Percentiles rank a stretch among this genome's conserved stretches.
These are phyloP conservation scores for Sporothrix luriei DNA, from an alignment of 2,329 filamentous ascomycete species.

Conservation along the genomic window DNA sequence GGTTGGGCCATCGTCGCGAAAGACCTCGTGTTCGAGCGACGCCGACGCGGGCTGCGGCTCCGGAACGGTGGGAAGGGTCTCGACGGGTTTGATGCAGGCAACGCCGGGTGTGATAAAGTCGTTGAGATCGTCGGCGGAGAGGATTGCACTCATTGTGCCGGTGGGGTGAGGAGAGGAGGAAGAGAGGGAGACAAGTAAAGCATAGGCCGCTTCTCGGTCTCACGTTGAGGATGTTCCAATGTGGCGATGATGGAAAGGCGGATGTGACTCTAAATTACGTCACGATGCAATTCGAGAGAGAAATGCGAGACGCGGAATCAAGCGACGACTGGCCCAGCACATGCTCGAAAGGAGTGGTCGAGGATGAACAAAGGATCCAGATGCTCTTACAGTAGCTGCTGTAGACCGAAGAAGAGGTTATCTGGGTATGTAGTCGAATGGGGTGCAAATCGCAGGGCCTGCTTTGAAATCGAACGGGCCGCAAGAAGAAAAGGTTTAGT, in stretches of 20 bases:
- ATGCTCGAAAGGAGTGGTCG: conserved; percentile 14
- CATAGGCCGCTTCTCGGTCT: neutral
- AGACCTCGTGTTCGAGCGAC: conserved; percentile 74
- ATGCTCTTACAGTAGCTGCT: neutral
- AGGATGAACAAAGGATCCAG: neutral
- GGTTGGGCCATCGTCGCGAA: conserved; percentile 79
- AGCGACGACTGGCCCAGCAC: neutral
- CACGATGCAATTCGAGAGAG: neutral
- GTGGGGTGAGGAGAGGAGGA: neutral
- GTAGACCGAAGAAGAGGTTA: neutral
- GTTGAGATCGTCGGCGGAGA: conserved; percentile 95
- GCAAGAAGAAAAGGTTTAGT: conserved; percentile 11
- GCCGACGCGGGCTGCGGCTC: conserved; percentile 40
- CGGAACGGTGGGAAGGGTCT: conserved; percentile 74
- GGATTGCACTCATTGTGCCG: conserved; percentile 85
- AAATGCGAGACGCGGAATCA: neutral
- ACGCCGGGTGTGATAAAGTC: conserved; percentile 98
- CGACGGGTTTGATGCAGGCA: conserved; percentile 96
- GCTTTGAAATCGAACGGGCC: conserved; percentile 32
- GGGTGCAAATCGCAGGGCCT: conserved; percentile 18
- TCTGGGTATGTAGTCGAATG: neutral
- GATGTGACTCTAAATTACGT: neutral
- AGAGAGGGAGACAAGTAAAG: neutral
- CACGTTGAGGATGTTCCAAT: neutral
- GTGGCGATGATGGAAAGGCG: neutral